Conservation (phyloP, 106 monocot genomes). For the Platanthera guangdongensis region DNA sequence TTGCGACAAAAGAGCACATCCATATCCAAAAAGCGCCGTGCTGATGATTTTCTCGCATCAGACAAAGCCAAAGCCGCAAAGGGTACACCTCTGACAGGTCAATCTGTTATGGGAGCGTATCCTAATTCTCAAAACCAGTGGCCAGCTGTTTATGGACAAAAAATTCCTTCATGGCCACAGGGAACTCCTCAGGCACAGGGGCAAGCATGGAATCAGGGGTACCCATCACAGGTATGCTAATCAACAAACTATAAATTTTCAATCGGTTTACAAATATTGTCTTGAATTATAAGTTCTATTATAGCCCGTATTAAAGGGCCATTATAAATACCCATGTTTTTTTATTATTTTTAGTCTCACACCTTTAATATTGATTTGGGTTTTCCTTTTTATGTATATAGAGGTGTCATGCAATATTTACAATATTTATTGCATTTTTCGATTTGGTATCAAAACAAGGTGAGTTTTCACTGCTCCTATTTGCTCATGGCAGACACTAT, state of each 20-base stretch:
- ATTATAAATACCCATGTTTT: no score
- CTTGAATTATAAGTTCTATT: no score
- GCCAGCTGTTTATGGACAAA: slow-evolving; percentile 66
- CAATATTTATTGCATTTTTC: no score
- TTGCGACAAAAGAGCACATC: slow-evolving; percentile 44
- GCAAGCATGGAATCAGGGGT: slow-evolving; percentile 74
- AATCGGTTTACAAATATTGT: neutral
- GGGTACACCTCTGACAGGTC: slow-evolving; percentile 27
- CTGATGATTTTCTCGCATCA: slow-evolving; percentile 64
- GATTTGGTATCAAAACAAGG: no score
- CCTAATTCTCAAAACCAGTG: slow-evolving; percentile 66
- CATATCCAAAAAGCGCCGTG: slow-evolving; percentile 60
- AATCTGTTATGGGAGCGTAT: slow-evolving; percentile 53
- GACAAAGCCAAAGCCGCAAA: slow-evolving; percentile 65
- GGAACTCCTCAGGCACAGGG: slow-evolving; percentile 48
- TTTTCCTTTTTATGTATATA: neutral
- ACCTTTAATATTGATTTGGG: no score
- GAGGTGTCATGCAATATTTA: no score
- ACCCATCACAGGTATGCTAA: slow-evolving; percentile 61
- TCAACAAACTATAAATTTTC: neutral
- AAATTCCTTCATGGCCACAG: slow-evolving; percentile 54
- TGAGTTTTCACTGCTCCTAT: no score
- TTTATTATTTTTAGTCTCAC: no score
- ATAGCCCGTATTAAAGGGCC: no score
- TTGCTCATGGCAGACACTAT: no score